These are phyloP conservation scores for Boletellus ananas DNA, from an alignment of 768 basidiomycete genomes.

Conservation along the genomic window DNA sequence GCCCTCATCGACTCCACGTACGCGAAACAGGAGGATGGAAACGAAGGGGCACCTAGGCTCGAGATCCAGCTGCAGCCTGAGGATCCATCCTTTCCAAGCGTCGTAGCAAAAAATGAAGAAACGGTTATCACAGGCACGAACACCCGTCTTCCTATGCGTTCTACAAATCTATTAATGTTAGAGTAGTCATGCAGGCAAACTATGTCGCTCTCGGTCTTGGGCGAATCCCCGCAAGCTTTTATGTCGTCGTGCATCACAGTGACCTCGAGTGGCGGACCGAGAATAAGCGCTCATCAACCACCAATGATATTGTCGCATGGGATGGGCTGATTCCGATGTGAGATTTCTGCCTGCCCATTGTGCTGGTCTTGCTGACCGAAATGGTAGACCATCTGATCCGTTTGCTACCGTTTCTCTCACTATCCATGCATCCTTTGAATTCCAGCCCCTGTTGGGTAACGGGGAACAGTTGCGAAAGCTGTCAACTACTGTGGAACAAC, in stretches of 20 bases:
- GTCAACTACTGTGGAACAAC: neutral
- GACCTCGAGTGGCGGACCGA: neutral
- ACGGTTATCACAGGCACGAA: neutral
- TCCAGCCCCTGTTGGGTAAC: neutral
- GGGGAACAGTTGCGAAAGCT: neutral
- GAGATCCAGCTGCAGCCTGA: no score
- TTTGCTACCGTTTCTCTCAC: neutral
- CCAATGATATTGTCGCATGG: neutral
- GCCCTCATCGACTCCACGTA: no score
- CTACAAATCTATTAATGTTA: neutral
- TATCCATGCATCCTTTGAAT: neutral
- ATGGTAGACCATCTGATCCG: neutral
- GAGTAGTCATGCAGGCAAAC: neutral
- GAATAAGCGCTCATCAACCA: neutral
- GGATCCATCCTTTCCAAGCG: no score
- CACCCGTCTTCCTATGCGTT: neutral
- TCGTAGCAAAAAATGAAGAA: neutral
- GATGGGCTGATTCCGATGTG: neutral
- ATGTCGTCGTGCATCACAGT: neutral
- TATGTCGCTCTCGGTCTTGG: neutral
- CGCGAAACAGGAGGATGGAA: no score
- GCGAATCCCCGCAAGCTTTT: conserved; percentile 1
- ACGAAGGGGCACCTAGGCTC: no score
- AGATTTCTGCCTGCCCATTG: neutral
- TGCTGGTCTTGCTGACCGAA: neutral